Percentiles rank a stretch among this genome's conserved stretches.
Evolutionary conservation across 148 eudicot genomes (phyloP).

Genomic region (Silene conica): DNA sequence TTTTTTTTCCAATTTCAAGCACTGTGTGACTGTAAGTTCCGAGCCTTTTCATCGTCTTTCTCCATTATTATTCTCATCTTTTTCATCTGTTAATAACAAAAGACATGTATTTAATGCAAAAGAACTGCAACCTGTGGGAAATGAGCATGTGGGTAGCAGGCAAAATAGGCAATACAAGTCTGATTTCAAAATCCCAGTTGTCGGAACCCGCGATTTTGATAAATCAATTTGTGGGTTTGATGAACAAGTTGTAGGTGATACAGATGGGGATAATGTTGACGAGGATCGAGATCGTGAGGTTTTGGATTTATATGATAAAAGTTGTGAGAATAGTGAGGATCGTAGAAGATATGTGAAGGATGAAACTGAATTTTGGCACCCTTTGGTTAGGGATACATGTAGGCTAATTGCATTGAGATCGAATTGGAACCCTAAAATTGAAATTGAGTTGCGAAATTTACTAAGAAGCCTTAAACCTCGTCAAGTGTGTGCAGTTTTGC

Average conservation of each 20-base stretch:
- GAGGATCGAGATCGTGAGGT: conserved; percentile 24
- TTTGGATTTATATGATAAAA: conserved; percentile 22
- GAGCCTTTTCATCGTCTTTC: conserved; percentile 9
- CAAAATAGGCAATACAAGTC: neutral
- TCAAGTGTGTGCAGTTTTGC: conserved; percentile 31
- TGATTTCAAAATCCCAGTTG: neutral
- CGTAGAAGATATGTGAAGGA: conserved; percentile 21
- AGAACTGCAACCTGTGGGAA: conserved; percentile 5
- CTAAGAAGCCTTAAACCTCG: conserved; percentile 28
- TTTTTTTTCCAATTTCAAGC: neutral
- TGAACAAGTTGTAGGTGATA: conserved; percentile 4
- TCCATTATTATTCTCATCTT: conserved; percentile 2
- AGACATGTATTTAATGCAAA: neutral
- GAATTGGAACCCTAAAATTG: conserved; percentile 27
- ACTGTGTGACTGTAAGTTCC: neutral
- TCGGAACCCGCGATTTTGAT: conserved; percentile 9
- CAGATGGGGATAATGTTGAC: neutral
- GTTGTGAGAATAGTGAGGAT: conserved; percentile 6
- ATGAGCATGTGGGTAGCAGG: conserved; percentile 15
- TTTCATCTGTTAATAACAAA: conserved; percentile 10
- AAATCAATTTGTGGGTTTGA: conserved; percentile 6
- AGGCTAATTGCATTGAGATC: conserved; percentile 24
- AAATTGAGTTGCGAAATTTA: conserved; percentile 22
- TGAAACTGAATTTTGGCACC: conserved; percentile 31
- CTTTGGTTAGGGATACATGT: conserved; percentile 32